Evolutionary conservation across 257 asterid genomes (phyloP).

Genomic region (Vinca minor): DNA sequence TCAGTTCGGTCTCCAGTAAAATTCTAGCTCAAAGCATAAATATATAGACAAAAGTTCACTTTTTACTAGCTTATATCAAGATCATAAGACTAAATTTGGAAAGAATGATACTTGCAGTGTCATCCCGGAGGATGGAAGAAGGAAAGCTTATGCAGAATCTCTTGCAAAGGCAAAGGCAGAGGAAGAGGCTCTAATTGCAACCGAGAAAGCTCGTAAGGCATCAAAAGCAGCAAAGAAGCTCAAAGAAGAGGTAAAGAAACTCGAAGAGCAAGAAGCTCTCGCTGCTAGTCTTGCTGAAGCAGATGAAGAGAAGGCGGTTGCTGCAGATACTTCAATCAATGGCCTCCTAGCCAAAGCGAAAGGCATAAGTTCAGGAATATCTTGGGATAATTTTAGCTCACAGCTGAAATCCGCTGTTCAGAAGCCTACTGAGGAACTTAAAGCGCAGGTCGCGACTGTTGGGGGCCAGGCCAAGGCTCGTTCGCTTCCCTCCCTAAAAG

Average conservation of each 20-base stretch:
- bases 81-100: constrained; percentile 6
- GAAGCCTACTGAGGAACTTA: constrained; percentile 34
- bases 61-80: not conserved
- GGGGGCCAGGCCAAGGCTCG: constrained; percentile 89
- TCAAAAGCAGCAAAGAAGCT: constrained; percentile 35
- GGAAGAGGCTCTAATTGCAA: constrained; percentile 54
- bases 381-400: constrained; percentile 31
- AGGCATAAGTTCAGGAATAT: constrained; percentile 33
- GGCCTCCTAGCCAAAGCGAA: constrained; percentile 51
- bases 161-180: constrained; percentile 49
- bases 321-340: constrained; percentile 53
- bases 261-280: constrained; percentile 33
- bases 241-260: constrained; percentile 30
- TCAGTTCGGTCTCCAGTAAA: not conserved
- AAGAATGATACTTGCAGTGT: constrained; percentile 32
- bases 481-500: constrained; percentile 59
- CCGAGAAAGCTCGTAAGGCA: constrained; percentile 49
- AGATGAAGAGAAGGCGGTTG: constrained; percentile 48
- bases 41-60: not conserved
- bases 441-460: constrained; percentile 63
- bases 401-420: constrained; percentile 28
- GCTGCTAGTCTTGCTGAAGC: constrained; percentile 37
- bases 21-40: not conserved
- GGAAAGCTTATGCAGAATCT: constrained; percentile 75
- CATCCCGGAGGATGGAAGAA: constrained; percentile 77